Conservation (phyloP, 345 rosid species). For the Rhizophora apiculata region DNA sequence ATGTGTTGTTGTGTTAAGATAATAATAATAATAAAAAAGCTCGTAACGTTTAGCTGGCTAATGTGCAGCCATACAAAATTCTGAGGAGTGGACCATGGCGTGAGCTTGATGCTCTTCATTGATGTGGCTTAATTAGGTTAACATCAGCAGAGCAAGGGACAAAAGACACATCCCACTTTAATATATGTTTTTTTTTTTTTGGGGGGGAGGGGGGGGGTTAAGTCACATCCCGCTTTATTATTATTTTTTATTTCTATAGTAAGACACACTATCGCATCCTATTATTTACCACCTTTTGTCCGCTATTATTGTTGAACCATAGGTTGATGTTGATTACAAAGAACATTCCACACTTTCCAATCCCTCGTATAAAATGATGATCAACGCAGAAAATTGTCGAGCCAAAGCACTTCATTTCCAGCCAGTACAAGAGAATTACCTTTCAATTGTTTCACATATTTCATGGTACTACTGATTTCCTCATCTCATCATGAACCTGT, state of each 20-base stretch:
- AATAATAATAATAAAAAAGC: too few relatives aligned
- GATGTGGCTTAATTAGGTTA: conserved; percentile 25
- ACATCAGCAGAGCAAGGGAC: conserved; percentile 16
- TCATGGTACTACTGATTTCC: too few relatives aligned
- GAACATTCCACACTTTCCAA: conserved; percentile 31
- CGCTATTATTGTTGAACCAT: conserved; percentile 6
- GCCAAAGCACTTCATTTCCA: not conserved
- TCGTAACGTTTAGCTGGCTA: not conserved
- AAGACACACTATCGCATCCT: conserved; percentile 13
- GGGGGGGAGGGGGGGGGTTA: too few relatives aligned
- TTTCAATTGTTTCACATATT: too few relatives aligned
- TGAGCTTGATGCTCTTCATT: conserved; percentile 50
- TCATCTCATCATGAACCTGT: not conserved
- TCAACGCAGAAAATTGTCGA: conserved; percentile 10
- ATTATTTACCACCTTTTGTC: conserved; percentile 32
- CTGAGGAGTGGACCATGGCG: conserved; percentile 34
- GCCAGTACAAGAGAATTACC: too few relatives aligned
- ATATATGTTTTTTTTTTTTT: too few relatives aligned
- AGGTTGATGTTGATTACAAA: conserved; percentile 33
- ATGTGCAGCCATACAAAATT: conserved; percentile 22
- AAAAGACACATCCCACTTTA: conserved; percentile 10
- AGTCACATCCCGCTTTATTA: not conserved
- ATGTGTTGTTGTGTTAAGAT: too few relatives aligned
- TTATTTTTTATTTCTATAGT: not conserved
- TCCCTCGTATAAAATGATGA: conserved; percentile 22